Base-by-base conservation (phyloP, 345 rosid species). In the Eucalyptus viminalis region DNA sequence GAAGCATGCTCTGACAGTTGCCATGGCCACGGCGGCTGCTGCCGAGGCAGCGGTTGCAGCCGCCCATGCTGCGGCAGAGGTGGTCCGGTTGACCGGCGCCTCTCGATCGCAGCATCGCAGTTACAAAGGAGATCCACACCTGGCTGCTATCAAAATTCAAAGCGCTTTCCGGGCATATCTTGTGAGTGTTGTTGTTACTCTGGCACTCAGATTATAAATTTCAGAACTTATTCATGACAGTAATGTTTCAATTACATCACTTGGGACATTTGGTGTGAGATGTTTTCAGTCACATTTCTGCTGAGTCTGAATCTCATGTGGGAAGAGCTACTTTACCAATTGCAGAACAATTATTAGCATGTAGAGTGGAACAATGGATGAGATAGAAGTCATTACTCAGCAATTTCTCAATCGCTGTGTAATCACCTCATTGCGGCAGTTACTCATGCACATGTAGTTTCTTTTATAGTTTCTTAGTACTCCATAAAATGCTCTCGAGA, bases 21-120 rank as follows among this genome's bases (percentile, higher is more conserved):
- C 99, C 80, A 91, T 95, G 27, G 97, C 97, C 27, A 97, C 99
- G 0, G 97, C 97, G 1, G 99, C 96, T 14, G 99, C 99, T 47
- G 99, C 99, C 5, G 96, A 97, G 92, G 99, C 98, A 6, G 99
- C 99, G 0, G 95, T 97, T 89, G 97, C 96, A 51, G 97, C 99
- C 4, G 99, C 99, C 34, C 93, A 92, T 15, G 98, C 98, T 3
- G 99, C 99, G 2, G 99, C 99, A n/a, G 98, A 96, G 92, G 96
- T 96, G 89, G 99, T 97, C 60, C 92, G 95, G 25, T 95, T 96
- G 86, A 93, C 97, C 0, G 92, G 90, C 27, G 88, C 92, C 80
- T 93, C 96, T n/a, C 91, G 92, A 13, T 83, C 94, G 88, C 90
- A 65, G 87, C 90, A 86, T 89, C 90, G 43, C 80, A 89, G 89